These are phyloP conservation scores for Phaeophleospora eucalypticola DNA, from an alignment of 2,329 filamentous ascomycete genomes.

Conservation along the genomic window DNA sequence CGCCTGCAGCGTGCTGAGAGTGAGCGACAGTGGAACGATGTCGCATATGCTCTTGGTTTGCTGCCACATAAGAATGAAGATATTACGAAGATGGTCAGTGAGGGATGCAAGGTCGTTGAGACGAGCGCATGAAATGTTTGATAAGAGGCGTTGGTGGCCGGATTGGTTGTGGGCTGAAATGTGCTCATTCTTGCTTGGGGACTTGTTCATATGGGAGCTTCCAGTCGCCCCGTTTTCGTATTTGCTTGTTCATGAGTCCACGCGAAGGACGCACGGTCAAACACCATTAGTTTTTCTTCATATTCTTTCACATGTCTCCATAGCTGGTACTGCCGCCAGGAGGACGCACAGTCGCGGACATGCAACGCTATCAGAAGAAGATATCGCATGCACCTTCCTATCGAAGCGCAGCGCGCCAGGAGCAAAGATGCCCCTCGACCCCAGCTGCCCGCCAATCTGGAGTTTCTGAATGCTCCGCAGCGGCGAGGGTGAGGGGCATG, in stretches of 20 bases:
- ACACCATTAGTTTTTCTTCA: too few species aligned
- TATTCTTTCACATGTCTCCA: too few species aligned
- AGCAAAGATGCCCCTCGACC: too few species aligned
- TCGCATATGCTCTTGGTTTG: slow-evolving; percentile 83
- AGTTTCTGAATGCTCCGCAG: too few species aligned
- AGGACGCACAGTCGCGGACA: too few species aligned
- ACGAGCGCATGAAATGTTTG: slow-evolving; percentile 25
- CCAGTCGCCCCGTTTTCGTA: not conserved
- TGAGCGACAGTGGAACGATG: slow-evolving; percentile 96
- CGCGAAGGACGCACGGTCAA: too few species aligned
- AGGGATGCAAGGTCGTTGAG: slow-evolving; percentile 62
- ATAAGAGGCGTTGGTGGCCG: not conserved
- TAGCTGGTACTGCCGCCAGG: too few species aligned
- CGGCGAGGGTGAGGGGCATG: too few species aligned
- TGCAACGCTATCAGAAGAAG: too few species aligned
- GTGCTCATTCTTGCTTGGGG: not conserved
- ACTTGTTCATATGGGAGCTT: not conserved
- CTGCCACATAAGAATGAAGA: slow-evolving; percentile 92
- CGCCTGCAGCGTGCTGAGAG: slow-evolving; percentile 80
- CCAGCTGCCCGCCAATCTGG: too few species aligned
- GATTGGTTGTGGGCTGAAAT: not conserved
- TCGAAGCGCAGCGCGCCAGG: too few species aligned
- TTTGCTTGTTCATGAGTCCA: not conserved
- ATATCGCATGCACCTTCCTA: not conserved
- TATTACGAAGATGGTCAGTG: slow-evolving; percentile 69